Evolutionary conservation across 1,284 basidiomycete genomes (phyloP).

Genomic region (Cerioporus squamosus): DNA sequence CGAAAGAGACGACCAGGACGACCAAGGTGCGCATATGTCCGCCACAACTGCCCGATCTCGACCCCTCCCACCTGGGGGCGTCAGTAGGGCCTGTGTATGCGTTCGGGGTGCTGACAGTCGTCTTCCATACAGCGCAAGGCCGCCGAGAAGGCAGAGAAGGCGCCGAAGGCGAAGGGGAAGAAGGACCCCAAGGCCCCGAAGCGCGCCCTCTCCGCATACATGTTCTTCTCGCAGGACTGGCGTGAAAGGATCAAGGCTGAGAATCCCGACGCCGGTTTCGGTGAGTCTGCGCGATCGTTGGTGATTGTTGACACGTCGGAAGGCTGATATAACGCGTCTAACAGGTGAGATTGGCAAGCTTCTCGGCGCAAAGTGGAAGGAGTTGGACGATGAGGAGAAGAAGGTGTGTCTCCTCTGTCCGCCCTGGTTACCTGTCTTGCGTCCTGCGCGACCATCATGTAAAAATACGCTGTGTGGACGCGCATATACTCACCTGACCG

Average conservation of each 20-base stretch:
- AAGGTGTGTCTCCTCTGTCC: slow-evolving; percentile 55
- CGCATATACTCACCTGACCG: too few species aligned
- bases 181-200: slow-evolving; percentile 88
- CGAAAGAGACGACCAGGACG: slow-evolving; percentile 77
- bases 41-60: slow-evolving; percentile 14
- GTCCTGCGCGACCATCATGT: not conserved
- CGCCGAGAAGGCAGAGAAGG: slow-evolving; percentile 69
- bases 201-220: slow-evolving; percentile 93
- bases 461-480: too few species aligned
- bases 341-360: slow-evolving; percentile 71
- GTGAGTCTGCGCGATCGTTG: slow-evolving; percentile 46
- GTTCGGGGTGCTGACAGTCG: slow-evolving; percentile 16
- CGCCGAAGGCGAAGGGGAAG: slow-evolving; percentile 55
- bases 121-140: slow-evolving; percentile 64
- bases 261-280: slow-evolving; percentile 94
- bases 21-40: slow-evolving; percentile 63
- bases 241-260: slow-evolving; percentile 93
- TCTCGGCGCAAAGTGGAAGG: slow-evolving; percentile 76
- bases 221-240: slow-evolving; percentile 98
- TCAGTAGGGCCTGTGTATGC: slow-evolving; percentile 7
- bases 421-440: not conserved
- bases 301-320: slow-evolving; percentile 1
- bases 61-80: not conserved
- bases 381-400: slow-evolving; percentile 67
- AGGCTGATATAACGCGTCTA: slow-evolving; percentile 21